A percentile compares a stretch with the other conserved stretches of the same genome.
Evolutionary conservation across 176 grass and related monocot species (phyloP).

Genomic region (Raddia guianensis): DNA sequence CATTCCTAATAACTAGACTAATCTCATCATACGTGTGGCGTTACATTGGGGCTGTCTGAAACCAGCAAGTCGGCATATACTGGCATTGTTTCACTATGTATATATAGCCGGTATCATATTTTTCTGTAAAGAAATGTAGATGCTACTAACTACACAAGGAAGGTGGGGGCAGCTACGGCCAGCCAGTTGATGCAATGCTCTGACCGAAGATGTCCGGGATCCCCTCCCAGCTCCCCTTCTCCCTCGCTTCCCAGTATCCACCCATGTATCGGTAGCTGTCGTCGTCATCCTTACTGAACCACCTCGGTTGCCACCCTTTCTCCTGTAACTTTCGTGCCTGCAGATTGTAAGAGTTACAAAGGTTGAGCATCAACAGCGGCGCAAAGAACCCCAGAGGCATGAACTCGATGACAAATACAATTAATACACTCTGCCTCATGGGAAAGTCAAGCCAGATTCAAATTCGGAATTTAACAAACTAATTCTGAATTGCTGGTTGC

Average conservation of each 20-base stretch:
- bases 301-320: constrained; percentile 90
- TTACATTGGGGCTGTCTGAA: constrained; percentile 26
- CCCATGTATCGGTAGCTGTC: constrained; percentile 75
- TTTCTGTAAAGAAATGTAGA: constrained; percentile 31
- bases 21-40: not conserved
- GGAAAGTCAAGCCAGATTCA: constrained; percentile 17
- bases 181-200: constrained; percentile 34
- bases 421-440: not conserved
- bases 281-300: constrained; percentile 85
- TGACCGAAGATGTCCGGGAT: constrained; percentile 81
- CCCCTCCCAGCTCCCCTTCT: constrained; percentile 68
- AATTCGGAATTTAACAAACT: not conserved
- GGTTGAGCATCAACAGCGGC: not conserved
- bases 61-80: constrained; percentile 35
- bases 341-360: constrained; percentile 24
- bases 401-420: not conserved
- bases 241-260: constrained; percentile 97
- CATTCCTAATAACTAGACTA: constrained; percentile 23
- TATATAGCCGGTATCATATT: constrained; percentile 27
- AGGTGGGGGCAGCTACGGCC: constrained; percentile 28
- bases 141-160: constrained; percentile 28
- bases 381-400: not conserved
- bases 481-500: constrained; percentile 17
- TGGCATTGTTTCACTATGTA: constrained; percentile 19
- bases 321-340: constrained; percentile 86